Evolutionary conservation across 2,329 filamentous ascomycete species (phyloP), one percentile per base, ranked within the genome.

Genomic region (Xylaria sp.): DNA sequence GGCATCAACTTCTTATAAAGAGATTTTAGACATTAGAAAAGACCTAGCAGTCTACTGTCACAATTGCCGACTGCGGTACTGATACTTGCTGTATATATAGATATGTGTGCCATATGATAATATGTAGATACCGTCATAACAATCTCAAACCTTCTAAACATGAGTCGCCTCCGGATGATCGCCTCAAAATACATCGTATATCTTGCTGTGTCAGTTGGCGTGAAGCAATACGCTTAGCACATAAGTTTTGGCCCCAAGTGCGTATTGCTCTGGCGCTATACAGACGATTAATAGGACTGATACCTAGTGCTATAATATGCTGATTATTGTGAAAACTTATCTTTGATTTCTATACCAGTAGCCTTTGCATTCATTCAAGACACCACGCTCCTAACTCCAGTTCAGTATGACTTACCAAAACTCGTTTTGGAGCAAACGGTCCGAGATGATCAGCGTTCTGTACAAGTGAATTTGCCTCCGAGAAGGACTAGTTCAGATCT

Each of bases 1-100:
- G 96, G 96, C 59, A 94, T 99, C 78, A 97, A 93, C 82, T 98
- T 99, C 80, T 83, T 98, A 86, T 98, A 92, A 74, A n/a, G 28
- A 34, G 23, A 20, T 37, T 28, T n/a, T 18, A 23, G 15, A 46
- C 37, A 12, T 41, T 58, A 60, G 18, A 44, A 25, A n/a, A 15
- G 2, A 8, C 18, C 15, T 15, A 28, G 25, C 20, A 46, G 18
- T 60, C 39, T 7, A 18, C 37, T 48, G 8, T 13, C 8, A 28
- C 12, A 9, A 44, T 25, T 41, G 46, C 54, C 44, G 39, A 59
- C 10, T 44, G 6, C 23, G 59, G 62, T 13, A 23, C 20, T 54
- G 39, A 32, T n/a, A 56, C n/a, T 20, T 46, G 9, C 46, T 51
- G 67, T 62, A 70, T 61, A 56, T 63, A 56, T 63, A 70, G 18